Conservation (phyloP, 2,329 filamentous ascomycete genomes). For the Akanthomyces muscarius region DNA sequence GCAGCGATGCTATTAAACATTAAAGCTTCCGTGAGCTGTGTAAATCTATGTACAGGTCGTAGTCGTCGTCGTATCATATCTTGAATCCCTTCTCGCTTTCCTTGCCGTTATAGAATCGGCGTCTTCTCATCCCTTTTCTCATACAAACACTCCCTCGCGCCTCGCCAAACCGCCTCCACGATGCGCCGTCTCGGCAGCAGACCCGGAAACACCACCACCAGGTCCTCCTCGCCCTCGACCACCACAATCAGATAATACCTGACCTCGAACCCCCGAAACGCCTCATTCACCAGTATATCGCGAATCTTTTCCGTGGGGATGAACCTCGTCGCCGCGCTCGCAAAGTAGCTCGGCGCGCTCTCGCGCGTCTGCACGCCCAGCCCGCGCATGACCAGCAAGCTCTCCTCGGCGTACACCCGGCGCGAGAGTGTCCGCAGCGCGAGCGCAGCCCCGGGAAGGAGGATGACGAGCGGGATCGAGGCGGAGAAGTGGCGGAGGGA, state of each 20-base stretch:
- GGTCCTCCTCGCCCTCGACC: conserved; percentile 79
- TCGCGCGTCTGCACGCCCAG: conserved; percentile 86
- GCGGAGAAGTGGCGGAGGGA: conserved; percentile 31
- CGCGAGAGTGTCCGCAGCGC: conserved; percentile 43
- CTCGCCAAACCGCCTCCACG: conserved; percentile 87
- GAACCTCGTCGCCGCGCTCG: conserved; percentile 46
- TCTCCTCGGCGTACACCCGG: conserved; percentile 64
- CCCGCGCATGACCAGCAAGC: conserved; percentile 80
- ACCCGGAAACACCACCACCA: conserved; percentile 91
- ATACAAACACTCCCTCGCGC: conserved; percentile 76
- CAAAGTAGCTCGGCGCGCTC: conserved; percentile 58
- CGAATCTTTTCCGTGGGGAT: conserved; percentile 91
- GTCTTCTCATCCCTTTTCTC: conserved; percentile 40
- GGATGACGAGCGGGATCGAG: conserved; percentile 36
- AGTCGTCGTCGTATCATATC: neutral
- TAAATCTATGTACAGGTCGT: conserved; percentile 3
- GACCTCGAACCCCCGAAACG: conserved; percentile 88
- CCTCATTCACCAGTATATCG: conserved; percentile 92
- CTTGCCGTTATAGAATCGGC: neutral
- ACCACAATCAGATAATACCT: conserved; percentile 85
- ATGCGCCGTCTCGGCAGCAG: conserved; percentile 70
- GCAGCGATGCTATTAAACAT: neutral
- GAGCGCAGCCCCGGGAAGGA: conserved; percentile 34
- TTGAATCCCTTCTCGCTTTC: neutral
- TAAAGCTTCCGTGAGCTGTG: neutral